Conservation (phyloP, 225 moss, liverwort and hornwort species). For the Bryoerythrophyllum caledonicum region DNA sequence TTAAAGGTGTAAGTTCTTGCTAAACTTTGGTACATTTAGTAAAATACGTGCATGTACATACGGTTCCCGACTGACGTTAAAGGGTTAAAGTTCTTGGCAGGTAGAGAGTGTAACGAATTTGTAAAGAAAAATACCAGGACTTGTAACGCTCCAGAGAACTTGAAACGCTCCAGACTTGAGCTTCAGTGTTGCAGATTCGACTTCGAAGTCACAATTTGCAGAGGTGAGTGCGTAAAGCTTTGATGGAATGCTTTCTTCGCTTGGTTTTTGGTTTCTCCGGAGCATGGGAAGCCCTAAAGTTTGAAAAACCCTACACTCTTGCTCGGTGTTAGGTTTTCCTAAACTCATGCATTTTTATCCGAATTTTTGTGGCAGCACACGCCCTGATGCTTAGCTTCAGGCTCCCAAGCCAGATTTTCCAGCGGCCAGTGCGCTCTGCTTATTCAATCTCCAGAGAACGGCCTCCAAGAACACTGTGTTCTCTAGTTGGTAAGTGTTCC, state of each 20-base stretch:
- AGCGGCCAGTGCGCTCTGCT: slow-evolving; percentile 20
- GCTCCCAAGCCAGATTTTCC: slow-evolving; percentile 29
- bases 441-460: slow-evolving; percentile 14
- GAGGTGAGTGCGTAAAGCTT: not conserved
- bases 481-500: slow-evolving; percentile 26
- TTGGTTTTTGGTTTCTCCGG: not conserved
- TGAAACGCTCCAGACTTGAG: too few species aligned
- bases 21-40: too few species aligned
- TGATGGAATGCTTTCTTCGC: not conserved
- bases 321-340: not conserved
- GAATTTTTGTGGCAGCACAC: slow-evolving; percentile 8
- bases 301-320: not conserved
- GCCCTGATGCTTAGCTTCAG: slow-evolving; percentile 46
- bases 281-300: not conserved
- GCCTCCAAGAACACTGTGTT: slow-evolving; percentile 25
- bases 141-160: not conserved
- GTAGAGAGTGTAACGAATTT: not conserved
- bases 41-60: too few species aligned
- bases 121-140: not conserved
- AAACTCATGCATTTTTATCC: not conserved
- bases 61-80: too few species aligned
- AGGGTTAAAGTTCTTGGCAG: not conserved
- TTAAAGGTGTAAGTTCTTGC: too few species aligned
- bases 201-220: not conserved
- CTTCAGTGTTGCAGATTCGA: not conserved